Evolutionary conservation across 805 yeast genomes (phyloP), one percentile per base, ranked within the genome.

Genomic region (Brettanomyces nanus): DNA sequence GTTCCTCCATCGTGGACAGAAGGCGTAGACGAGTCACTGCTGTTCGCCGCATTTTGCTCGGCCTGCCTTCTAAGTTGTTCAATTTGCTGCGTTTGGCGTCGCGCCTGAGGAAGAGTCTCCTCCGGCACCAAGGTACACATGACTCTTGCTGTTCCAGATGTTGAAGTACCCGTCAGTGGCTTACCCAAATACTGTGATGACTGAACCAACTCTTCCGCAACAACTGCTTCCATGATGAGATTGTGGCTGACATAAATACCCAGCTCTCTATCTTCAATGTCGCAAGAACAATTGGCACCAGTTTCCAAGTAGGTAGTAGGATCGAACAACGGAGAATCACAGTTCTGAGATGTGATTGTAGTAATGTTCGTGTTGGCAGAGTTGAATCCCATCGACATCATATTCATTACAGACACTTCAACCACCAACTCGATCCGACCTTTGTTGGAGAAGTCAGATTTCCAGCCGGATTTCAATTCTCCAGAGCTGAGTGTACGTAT

Each of bases 381-480:
- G 28, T 57, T 56, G 18, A 57, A 42, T 10, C 63, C 80, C 48
- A 54, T 73, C 0, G 86, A 74, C 7, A 79, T 65, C 35, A 81
- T 61, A 37, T 71, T 65, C 62, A 72, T 67, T 19, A 83, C 73
- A 15, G 73, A 69, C 28, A 84, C 71, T 31, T 83, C 85, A 0
- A 84, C 85, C 22, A 81, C 79, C 33, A 87, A 57, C 57, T 86
- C 95, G 42, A 89, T 79, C 38, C 75, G 69, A 4, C 98, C 98
- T 32, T 69, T 69, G 30, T 77, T 81, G 5, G 77, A 61, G 54
- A 81, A 89, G 59, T 92, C 98, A 1, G 92, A 77, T 57, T 92
- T 92, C 99, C 99, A 92, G 3, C 99, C 99, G 22, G 73, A 68
- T 53, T 83, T 85, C 53, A 86, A 60, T 43, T 85, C 95, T 9